Evolutionary conservation across 371 early-diverging fungal genomes (phyloP).

Genomic region (Smittium mucronatum): DNA sequence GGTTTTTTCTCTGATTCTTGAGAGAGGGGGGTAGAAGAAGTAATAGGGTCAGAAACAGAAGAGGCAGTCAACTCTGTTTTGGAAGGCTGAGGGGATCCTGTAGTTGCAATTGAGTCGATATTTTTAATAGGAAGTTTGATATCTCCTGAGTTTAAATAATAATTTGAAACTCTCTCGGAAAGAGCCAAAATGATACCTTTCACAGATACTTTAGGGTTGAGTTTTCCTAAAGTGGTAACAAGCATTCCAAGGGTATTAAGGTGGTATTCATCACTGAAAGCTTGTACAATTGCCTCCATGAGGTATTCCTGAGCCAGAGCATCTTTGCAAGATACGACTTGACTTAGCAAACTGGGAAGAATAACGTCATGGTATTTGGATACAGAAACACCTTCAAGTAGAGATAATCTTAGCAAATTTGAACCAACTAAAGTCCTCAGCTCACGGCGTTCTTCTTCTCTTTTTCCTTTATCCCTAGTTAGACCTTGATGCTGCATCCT

Average conservation of each 20-base stretch:
- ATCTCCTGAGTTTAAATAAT: constrained; percentile 46
- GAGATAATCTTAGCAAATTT: constrained; percentile 87
- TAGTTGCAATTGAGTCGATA: no score
- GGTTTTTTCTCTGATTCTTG: no score
- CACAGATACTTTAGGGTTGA: constrained; percentile 82
- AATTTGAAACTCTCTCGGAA: constrained; percentile 77
- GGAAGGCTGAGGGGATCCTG: no score
- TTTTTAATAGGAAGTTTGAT: constrained; percentile 11
- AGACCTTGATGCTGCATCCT: constrained; percentile 92
- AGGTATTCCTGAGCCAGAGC: constrained; percentile 97
- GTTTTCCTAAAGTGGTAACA: constrained; percentile 73
- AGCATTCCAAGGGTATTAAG: constrained; percentile 76
- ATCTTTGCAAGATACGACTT: constrained; percentile 89
- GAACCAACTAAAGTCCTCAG: constrained; percentile 86
- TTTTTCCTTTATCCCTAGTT: constrained; percentile 76
- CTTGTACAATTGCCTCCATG: constrained; percentile 95
- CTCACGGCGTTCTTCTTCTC: constrained; percentile 89
- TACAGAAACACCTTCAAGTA: constrained; percentile 74
- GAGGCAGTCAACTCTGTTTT: no score
- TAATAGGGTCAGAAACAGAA: no score
- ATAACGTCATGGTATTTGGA: constrained; percentile 68
- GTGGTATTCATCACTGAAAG: constrained; percentile 93
- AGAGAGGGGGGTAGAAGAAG: no score
- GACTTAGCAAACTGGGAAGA: constrained; percentile 82
- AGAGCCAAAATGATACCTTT: constrained; percentile 86